These are phyloP conservation scores for Xylaria hypoxylon DNA, from an alignment of 2,329 filamentous ascomycete species.

Conservation along the genomic window DNA sequence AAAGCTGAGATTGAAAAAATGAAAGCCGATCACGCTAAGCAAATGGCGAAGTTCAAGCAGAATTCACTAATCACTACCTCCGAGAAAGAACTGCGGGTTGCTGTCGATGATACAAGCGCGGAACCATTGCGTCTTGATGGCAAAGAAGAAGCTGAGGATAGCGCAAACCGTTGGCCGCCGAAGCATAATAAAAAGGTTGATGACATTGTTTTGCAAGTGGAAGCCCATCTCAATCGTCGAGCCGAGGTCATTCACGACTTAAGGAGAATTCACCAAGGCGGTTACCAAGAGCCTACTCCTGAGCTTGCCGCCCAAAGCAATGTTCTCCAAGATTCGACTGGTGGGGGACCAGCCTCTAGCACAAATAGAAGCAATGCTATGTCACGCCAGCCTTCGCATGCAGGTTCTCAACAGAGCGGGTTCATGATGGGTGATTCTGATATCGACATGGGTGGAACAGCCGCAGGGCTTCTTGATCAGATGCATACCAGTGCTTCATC, in stretches of 20 bases:
- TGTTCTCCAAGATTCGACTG: constrained; percentile 25
- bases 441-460: constrained; percentile 73
- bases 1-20: constrained; percentile 86
- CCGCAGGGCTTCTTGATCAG: constrained; percentile 74
- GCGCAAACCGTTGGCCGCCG: constrained; percentile 53
- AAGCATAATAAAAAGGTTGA: constrained; percentile 70
- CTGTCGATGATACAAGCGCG: constrained; percentile 68
- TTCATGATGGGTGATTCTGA: constrained; percentile 70
- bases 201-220: constrained; percentile 79
- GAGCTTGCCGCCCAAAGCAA: constrained; percentile 53
- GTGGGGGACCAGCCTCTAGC: constrained; percentile 41
- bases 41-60: constrained; percentile 79
- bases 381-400: constrained; percentile 66
- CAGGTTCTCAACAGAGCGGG: constrained; percentile 67
- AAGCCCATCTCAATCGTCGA: constrained; percentile 75
- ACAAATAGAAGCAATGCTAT: constrained; percentile 50
- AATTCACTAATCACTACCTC: constrained; percentile 77
- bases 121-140: constrained; percentile 75
- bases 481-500: constrained; percentile 73
- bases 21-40: constrained; percentile 80
- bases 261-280: constrained; percentile 81
- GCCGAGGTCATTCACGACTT: constrained; percentile 73
- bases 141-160: constrained; percentile 62
- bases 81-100: constrained; percentile 79
- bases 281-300: constrained; percentile 72